Evolutionary conservation across 2,329 filamentous ascomycete species (phyloP).

Genomic region (Alternaria burnsii): DNA sequence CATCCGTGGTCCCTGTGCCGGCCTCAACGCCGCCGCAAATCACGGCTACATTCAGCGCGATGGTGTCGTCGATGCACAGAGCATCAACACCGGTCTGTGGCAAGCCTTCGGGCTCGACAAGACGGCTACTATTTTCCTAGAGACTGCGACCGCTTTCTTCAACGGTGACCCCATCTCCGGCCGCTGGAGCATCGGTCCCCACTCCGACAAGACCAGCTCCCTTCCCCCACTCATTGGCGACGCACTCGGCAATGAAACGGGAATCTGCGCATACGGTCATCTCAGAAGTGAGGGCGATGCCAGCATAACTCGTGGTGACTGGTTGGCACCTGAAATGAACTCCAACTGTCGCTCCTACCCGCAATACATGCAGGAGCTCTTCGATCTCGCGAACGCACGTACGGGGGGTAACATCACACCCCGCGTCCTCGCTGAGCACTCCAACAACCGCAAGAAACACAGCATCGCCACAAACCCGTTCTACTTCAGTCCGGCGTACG

Average conservation of each 20-base stretch:
- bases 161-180: background rate
- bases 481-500: background rate
- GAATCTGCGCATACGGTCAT: background rate
- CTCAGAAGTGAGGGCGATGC: background rate
- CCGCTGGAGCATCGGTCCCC: background rate
- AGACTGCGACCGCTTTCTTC: background rate
- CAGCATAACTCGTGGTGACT: background rate
- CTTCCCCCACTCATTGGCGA: background rate
- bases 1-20: background rate
- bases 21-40: background rate
- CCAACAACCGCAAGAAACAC: background rate
- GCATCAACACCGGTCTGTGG: background rate
- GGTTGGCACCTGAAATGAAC: background rate
- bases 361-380: background rate
- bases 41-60: background rate
- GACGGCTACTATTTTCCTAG: background rate
- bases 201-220: background rate
- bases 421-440: background rate
- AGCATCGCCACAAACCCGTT: background rate
- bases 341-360: background rate
- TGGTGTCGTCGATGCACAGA: background rate
- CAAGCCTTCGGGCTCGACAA: background rate
- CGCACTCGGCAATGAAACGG: background rate
- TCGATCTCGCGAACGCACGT: background rate
- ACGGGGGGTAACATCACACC: background rate